Evolutionary conservation across 2,329 filamentous ascomycete genomes (phyloP).

Genomic region (Curvularia hawaiiensis): DNA sequence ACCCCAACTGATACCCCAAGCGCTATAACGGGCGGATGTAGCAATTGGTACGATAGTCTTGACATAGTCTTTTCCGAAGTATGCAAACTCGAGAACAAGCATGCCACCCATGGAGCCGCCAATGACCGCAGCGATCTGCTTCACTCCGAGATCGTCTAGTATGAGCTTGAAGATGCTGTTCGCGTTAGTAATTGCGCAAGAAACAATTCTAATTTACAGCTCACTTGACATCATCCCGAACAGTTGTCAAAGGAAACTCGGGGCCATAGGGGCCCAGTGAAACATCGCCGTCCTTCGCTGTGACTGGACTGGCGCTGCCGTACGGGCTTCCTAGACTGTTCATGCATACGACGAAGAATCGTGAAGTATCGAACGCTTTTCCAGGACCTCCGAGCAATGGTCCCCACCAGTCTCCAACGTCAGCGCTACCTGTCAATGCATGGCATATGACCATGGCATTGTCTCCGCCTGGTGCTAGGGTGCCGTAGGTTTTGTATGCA

Average conservation of each 20-base stretch:
- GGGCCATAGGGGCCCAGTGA: conserved; percentile 83
- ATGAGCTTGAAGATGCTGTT: conserved; percentile 76
- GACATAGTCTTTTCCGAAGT: conserved; percentile 86
- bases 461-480: conserved; percentile 60
- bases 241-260: conserved; percentile 94
- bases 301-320: conserved; percentile 86
- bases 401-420: conserved; percentile 89
- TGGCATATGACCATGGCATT: conserved; percentile 77
- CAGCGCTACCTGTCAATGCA: conserved; percentile 82
- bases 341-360: conserved; percentile 86
- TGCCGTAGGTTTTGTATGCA: conserved; percentile 67
- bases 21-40: conserved; percentile 82
- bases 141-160: conserved; percentile 79
- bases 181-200: conserved; percentile 16
- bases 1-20: conserved; percentile 91
- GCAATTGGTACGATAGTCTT: conserved; percentile 81
- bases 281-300: conserved; percentile 80
- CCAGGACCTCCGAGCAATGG: conserved; percentile 78
- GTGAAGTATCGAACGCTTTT: conserved; percentile 78
- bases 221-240: conserved; percentile 93
- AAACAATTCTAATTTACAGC: conserved; percentile 36
- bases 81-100: conserved; percentile 91
- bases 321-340: conserved; percentile 87
- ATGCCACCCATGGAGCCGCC: conserved; percentile 88
- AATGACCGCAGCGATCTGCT: conserved; percentile 77